phyloP scores from a whole-genome alignment of 2,329 filamentous ascomycete genomes.

The Botrytis tulipae region DNA sequence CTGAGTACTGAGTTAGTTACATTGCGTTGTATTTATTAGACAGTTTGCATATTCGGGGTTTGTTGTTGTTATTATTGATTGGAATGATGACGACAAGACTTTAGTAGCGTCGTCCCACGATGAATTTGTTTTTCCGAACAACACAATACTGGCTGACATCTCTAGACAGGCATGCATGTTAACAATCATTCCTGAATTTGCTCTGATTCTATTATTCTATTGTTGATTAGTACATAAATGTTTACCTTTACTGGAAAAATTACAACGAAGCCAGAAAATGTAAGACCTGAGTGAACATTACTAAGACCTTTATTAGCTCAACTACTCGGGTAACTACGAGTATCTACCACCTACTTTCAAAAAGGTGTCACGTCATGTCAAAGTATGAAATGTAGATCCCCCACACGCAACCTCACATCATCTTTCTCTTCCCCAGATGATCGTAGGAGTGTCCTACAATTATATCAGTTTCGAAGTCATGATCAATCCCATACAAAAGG shows the following conservation, averaged over 20 bases:
- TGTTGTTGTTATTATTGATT: background rate
- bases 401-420: no score
- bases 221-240: no score
- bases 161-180: background rate
- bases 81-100: constrained; percentile 11
- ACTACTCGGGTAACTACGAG: no score
- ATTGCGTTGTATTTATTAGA: background rate
- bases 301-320: no score
- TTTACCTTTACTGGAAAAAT: background rate
- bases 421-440: no score
- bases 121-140: background rate
- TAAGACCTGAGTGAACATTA: no score
- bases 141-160: background rate
- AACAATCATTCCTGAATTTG: background rate
- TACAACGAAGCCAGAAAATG: accelerated
- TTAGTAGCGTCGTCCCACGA: background rate
- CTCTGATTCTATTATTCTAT: background rate
- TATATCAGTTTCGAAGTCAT: no score
- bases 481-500: no score
- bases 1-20: background rate
- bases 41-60: background rate
- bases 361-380: no score
- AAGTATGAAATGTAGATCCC: no score
- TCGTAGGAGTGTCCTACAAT: no score
- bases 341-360: no score